phyloP scores from a whole-genome alignment of 768 basidiomycete genomes.

The Trametes meyenii region DNA sequence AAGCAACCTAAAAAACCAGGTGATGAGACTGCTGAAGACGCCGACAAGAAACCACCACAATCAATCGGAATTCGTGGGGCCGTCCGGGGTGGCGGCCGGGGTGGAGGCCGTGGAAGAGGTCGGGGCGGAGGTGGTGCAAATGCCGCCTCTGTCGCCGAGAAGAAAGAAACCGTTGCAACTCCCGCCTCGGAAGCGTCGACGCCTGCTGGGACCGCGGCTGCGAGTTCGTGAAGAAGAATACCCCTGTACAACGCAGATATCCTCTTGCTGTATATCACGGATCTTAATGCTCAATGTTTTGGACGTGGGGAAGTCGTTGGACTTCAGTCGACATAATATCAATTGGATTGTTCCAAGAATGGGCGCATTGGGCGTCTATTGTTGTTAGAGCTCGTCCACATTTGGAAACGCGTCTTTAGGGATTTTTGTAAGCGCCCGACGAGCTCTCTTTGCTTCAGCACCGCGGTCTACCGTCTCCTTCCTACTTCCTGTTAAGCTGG shows the following conservation, averaged over 20 bases:
- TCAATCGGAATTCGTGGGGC: conserved; percentile 33
- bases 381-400: background rate
- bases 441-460: background rate
- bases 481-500: background rate
- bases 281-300: background rate
- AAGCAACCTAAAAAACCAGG: conserved; percentile 20
- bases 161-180: conserved; percentile 3
- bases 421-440: conserved; percentile 11
- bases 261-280: conserved; percentile 13
- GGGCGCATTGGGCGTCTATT: background rate
- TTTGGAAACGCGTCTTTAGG: conserved; percentile 1
- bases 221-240: conserved; percentile 22
- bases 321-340: background rate
- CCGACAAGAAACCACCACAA: conserved; percentile 17
- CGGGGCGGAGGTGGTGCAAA: conserved; percentile 21
- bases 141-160: conserved; percentile 14
- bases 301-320: background rate
- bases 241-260: conserved; percentile 21
- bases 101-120: conserved; percentile 27
- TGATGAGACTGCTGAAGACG: conserved; percentile 18
- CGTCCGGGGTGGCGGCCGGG: conserved; percentile 29
- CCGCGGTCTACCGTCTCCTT: background rate
- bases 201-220: conserved; percentile 2
- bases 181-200: conserved; percentile 1
- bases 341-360: background rate